Base-by-base conservation (phyloP, 2,329 filamentous ascomycete genomes). In the Colletotrichum musae region DNA sequence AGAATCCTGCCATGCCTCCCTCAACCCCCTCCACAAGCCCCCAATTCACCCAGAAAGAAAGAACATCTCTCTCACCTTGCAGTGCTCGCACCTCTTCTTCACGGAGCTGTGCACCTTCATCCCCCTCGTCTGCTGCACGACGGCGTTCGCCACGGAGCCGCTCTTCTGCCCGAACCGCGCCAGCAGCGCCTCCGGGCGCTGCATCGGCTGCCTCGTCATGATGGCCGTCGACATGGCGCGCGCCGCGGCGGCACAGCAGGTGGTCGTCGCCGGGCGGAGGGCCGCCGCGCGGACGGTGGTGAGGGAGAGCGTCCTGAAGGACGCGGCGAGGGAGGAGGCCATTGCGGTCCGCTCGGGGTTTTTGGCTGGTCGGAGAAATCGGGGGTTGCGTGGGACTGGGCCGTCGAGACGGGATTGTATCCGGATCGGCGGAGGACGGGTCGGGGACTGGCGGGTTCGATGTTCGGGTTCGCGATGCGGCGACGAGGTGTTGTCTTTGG, bases 51-150 rank as follows among this genome's bases (percentile, higher is more conserved):
- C n/a, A 15, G 39, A 28, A 48, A 21, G 12, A 28, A 28, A 68
- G 69, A 68, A 68, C 68, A 78, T 32, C 7, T 7, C 10, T 32
- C 89, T 76, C 81, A 95, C 93, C 91, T 98, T 98, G 87, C 96
- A 99, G 73, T 97, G 94, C 82, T 98, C 95, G 84, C 96, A 99
- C 76, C 97, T 85, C 86, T 96, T 97, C 90, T 98, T 98, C 56
- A 99, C 93, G 7, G 94, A 94, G 78, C 93, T 97, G 76, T 96
- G 92, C 65, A 97, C 95, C 85, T 98, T 97, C 94, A 97, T 97
- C 50, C 94, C 94, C 74, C 94, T 87, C 56, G 86, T 86, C 83
- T 95, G 93, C 78, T 87, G 84, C 75, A 75, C 74, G 45, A 68
- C 51, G 2, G 67, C 63, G 24, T 56, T 58, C 3, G 48, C 69